Evolutionary conservation across 148 eudicot species (phyloP), one percentile per base, ranked within the genome.

Genomic region (Limonium bicolor): DNA sequence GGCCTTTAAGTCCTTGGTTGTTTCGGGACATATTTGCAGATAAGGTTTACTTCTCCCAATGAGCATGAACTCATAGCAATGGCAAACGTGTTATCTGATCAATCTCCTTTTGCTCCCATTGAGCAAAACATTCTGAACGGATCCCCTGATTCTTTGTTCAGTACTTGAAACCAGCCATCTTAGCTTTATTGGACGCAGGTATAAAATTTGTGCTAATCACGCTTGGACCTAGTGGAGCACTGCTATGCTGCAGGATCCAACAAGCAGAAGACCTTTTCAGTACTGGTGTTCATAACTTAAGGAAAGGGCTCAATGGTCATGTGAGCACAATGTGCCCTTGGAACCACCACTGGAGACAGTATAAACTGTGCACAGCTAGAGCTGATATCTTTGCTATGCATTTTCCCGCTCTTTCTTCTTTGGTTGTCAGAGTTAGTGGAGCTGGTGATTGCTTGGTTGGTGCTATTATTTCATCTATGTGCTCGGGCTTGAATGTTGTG

Each of bases 371-470:
- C n/a, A 45, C 72, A 14, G 53, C 66, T 50, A 45, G 34, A 17
- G 66, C 72, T 37, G 55, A 43, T 27, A 53, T 76, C 20, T 65
- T 53, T 29, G 78, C 46, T 17, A 59, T 73, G 55, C 95, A 90
- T 63, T 90, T 70, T 51, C 94, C 99, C 39, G 95, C 99, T 23
- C 71, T 81, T 45, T 48, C 80, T 59, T 75, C 88, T 4, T 60
- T 73, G 19, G 80, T 90, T 46, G 67, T 66, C 49, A 78, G 82
- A 59, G 77, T 90, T 54, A 81, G 94, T 16, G 99, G 95, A 17
- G 99, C 99, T 37, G 99, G 95, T 36, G 95, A 90, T 73, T 90
- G 95, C 59, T 64, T 90, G 44, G 99, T 85, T 58, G 95, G 99
- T 41, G 99, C 93, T 38, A 38, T 71, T 14, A 25, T 90, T 44